These are phyloP conservation scores for Globisporangium nunn DNA, from an alignment of 352 stramenopile genomes.

Conservation along the genomic window DNA sequence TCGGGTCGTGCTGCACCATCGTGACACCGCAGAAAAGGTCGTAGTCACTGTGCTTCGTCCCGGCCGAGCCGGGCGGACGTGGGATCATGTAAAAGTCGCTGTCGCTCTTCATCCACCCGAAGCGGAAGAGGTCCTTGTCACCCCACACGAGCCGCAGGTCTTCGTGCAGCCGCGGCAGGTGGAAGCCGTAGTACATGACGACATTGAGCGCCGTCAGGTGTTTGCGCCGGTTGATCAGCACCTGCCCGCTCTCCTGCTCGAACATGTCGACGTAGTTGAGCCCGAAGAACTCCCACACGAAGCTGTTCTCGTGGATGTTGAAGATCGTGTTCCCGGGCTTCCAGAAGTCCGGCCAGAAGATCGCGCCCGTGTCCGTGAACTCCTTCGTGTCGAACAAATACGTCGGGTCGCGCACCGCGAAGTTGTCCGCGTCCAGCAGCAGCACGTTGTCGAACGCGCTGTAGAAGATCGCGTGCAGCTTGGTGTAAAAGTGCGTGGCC, in stretches of 20 bases:
- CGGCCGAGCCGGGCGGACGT: conserved; percentile 64
- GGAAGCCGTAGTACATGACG: conserved; percentile 82
- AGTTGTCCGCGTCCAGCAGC: conserved; percentile 78
- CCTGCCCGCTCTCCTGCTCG: conserved; percentile 82
- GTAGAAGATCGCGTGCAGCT: conserved; percentile 84
- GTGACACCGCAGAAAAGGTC: conserved; percentile 75
- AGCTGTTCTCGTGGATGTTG: conserved; percentile 59
- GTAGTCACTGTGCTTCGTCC: conserved; percentile 62
- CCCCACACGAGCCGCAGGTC: conserved; percentile 78
- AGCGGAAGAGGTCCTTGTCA: conserved; percentile 82
- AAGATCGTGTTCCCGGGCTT: conserved; percentile 79
- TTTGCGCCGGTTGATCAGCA: conserved; percentile 75
- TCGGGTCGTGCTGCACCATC: conserved; percentile 84
- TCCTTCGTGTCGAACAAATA: conserved; percentile 80
- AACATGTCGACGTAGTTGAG: conserved; percentile 76
- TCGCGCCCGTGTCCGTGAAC: conserved; percentile 63
- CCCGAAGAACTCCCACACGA: conserved; percentile 73
- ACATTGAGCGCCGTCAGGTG: conserved; percentile 74
- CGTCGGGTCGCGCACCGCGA: conserved; percentile 71
- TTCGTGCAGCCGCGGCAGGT: conserved; percentile 61
- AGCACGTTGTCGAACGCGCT: conserved; percentile 81
- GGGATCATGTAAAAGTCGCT: conserved; percentile 76
- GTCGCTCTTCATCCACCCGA: conserved; percentile 74
- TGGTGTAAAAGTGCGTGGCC: conserved; percentile 74
- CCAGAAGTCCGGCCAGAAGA: conserved; percentile 87